Base-by-base conservation (phyloP, 495 filamentous ascomycete species). In the Cairneyella variabilis region DNA sequence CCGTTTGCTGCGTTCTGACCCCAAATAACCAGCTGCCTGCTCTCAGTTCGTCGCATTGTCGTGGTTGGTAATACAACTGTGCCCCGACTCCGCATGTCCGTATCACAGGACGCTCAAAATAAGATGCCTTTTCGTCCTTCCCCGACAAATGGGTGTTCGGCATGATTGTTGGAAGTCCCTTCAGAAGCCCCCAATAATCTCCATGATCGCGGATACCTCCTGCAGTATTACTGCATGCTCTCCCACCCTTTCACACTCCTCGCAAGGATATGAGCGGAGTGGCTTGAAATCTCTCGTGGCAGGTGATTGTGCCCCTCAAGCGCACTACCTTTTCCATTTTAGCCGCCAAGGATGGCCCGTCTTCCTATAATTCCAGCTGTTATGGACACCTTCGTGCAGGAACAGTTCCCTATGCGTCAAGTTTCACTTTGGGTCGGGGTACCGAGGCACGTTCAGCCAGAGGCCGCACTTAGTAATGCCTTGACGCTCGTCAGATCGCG, bases 251-350 rank as follows among this genome's bases (percentile, higher is more conserved):
- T 34, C 53, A 45, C 54, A 56, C 32, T 27, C 7, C 17, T n/a
- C 14, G 8, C 8, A 47, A 32, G 36, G 54, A 48, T 44, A 43
- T 6, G 8, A 26, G 56, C 56, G 56, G 56, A 54, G 51, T 54
- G 57, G 51, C 57, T 54, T 54, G 55, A 40, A 17, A 40, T 48
- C 46, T 42, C 51, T 59, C 16, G 48, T 48, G 57, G 47, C 52
- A 51, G 38, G 57, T 60, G 57, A 57, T 57, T 26, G 48, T 41
- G 27, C 46, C 30, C 44, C n/a, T n/a, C n/a, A n/a, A n/a, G n/a
- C n/a, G n/a, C 23, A 26, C n/a, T 9, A 32, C 38, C 7, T 11
- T 18, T 34, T 38, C 25, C 45, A 25, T 44, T 51, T 57, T 57
- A 52, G 55, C 55, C 55, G 55, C 48, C 49, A 46, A 23, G 51